Conservation (phyloP, 1,284 basidiomycete species). For the Lentinula novae-zelandiae region DNA sequence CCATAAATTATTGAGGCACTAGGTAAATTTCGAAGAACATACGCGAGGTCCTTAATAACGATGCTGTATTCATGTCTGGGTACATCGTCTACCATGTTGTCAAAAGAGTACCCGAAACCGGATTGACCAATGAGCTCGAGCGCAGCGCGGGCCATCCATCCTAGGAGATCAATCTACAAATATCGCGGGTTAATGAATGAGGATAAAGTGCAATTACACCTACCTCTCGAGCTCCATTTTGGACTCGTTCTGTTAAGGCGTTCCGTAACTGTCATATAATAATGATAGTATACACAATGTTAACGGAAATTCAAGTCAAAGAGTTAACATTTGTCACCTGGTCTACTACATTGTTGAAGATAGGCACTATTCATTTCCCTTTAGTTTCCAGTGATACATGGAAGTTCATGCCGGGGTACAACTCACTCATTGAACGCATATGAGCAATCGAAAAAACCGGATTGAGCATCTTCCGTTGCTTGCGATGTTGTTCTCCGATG, state of each 20-base stretch:
- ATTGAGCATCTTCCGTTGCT: conserved; percentile 12
- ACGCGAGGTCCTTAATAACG: conserved; percentile 26
- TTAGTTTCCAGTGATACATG: not conserved
- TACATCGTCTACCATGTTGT: conserved; percentile 24
- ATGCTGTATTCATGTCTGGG: conserved; percentile 25
- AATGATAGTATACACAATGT: not conserved
- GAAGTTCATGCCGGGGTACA: not conserved
- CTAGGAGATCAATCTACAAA: conserved; percentile 10
- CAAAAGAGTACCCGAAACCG: conserved; percentile 38
- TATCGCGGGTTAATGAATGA: not conserved
- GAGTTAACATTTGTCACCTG: not conserved
- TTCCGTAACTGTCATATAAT: not conserved
- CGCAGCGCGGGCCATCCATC: conserved; percentile 17
- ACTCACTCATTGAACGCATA: conserved; percentile 12
- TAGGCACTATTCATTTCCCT: conserved; percentile 1
- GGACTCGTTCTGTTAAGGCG: not conserved
- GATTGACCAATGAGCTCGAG: conserved; percentile 26
- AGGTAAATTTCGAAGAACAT: not conserved
- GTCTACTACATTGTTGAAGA: conserved; percentile 6
- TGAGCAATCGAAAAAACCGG: conserved; percentile 14
- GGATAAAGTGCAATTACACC: not conserved
- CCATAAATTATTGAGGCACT: not conserved
- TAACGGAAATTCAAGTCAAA: not conserved
- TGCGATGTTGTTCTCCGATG: conserved; percentile 7
- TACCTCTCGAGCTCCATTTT: conserved; percentile 5